Base-by-base conservation (phyloP, 805 yeast species). In the Barnettozyma sp. region DNA sequence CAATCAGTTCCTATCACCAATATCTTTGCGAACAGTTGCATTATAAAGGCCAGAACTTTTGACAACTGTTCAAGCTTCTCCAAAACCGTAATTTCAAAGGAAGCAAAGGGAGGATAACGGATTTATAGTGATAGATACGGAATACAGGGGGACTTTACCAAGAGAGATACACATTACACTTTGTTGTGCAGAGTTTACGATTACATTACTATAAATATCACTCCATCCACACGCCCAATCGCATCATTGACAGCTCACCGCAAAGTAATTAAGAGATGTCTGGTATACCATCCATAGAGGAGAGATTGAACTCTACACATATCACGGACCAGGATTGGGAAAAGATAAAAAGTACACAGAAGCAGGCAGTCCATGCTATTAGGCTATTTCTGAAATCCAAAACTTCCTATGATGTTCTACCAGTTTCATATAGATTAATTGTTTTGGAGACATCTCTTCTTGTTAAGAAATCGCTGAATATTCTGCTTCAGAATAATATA, bases 341-440 rank as follows among this genome's bases (percentile, higher is more conserved):
- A 3, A 26, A 40, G 30, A 26, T 44, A 24, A 42, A 26, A 22
- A 38, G 34, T 6, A 43, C 28, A 14, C 95, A 86, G 54, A 68
- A 66, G 41, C 60, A 72, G n/a, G 94, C 92, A 1, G 71, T 86
- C 40, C 75, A 76, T 46, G 86, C 94, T 14, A 92, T 92, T 41
- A 67, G 97, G 32, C 64, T 76, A 22, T 92, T 92, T 52, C 65
- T 92, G 28, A 82, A 85, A 52, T 78, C 92, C 33, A 90, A 90
- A 56, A 88, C 95, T 0, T 86, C 97, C 2, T 92, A 92, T 58
- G 99, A 92, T 53, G 98, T 92, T 16, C 68, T 92, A 27, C 98
- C 99, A 3, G 97, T 92, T 23, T 81, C 94, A 15, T 92, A 90
- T 58, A 70, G 97, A 49, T 70, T 92, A 51, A 82, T 92, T 38